Conservation (phyloP, 441 rosid species). For the Croton laevigatus region DNA sequence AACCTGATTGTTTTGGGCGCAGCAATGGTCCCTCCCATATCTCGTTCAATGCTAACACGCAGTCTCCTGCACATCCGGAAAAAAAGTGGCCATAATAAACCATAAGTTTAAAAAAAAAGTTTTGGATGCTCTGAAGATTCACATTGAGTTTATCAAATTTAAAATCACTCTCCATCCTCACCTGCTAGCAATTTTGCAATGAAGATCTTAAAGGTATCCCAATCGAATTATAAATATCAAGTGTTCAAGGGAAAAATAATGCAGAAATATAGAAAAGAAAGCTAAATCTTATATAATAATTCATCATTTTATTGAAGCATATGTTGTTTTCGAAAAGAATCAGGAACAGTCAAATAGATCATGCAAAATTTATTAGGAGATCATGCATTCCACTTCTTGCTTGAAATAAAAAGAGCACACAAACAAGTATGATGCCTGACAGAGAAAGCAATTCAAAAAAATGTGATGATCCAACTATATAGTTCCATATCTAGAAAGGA, state of each 20-base stretch:
- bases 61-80: constrained; percentile 64
- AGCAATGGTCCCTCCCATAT: constrained; percentile 84
- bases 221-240: background rate
- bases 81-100: background rate
- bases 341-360: constrained; percentile 2
- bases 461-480: background rate
- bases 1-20: constrained; percentile 87
- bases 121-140: background rate
- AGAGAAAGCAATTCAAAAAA: background rate
- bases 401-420: background rate
- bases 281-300: background rate
- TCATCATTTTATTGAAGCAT: background rate
- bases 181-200: background rate
- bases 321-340: background rate
- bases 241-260: background rate
- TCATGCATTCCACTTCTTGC: background rate
- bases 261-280: background rate
- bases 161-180: background rate
- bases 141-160: background rate
- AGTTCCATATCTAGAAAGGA: background rate
- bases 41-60: constrained; percentile 90
- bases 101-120: background rate
- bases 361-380: background rate
- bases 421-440: background rate
- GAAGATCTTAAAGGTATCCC: background rate